Evolutionary conservation across 345 rosid species (phyloP), one percentile per base, ranked within the genome.

Genomic region (Clausena lansium): DNA sequence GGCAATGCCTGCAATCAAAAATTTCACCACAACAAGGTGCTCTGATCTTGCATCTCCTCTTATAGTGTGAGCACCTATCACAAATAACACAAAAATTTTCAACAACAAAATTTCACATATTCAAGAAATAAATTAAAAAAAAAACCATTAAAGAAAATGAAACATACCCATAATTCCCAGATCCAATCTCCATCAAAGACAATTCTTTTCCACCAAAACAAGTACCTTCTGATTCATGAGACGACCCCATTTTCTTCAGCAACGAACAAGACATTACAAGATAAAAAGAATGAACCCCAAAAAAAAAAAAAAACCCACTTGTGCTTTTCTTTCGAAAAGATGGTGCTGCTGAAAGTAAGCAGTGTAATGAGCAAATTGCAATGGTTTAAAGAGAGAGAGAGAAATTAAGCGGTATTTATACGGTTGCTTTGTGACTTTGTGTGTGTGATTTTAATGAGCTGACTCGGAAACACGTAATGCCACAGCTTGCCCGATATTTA

Each of bases 1-100:
- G 98, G 79, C 99, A 95, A 86, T 93, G 95, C 78, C 99, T 90
- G 83, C 99, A 95, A 83, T 89, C 79, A 81, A 90, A 93, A 19
- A 93, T 75, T 78, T 93, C 94, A 81, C 90, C 81, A 60, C 99
- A 95, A 67, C 98, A 93, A 11, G 98, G 97, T 54, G 98, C 92
- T 83, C 88, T 83, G 50, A 93, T 91, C 87, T 89, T 93, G 74
- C 99, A 95, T 73, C 86, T 90, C 81, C 99, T 90, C 80, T 84
- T 84, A 69, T 95, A 95, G 81, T 95, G 99, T 30, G 88, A 81
- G 83, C 98, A 95, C 79, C 99, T 95, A 9, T 15, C 64, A 47
- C 27, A 38, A 2, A 25, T 7, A 45, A 9, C 9, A 78, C 62
- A 41, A 71, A 55, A 55, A 1, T 8, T 38, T 38, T 28, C 52